Evolutionary conservation across 352 stramenopile species (phyloP), one percentile per base, ranked within the genome.

Genomic region (Globisporangium radiosum): DNA sequence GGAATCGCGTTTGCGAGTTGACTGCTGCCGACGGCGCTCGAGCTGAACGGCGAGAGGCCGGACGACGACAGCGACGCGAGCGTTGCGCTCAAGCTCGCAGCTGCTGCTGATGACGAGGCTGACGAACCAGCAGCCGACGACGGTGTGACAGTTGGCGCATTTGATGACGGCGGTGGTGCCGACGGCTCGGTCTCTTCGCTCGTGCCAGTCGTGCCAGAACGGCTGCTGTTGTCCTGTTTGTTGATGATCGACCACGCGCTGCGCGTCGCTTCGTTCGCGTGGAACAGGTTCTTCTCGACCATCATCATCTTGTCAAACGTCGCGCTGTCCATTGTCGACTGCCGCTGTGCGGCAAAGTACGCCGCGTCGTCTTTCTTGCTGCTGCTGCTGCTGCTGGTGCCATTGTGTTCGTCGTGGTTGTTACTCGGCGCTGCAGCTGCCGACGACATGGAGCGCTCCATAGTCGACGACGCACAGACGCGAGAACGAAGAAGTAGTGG

Each of bases 191-290:
- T 48, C 43, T 15, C 43, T 48, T 48, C 43, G 43, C 14, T 5
- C 13, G 50, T 50, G 39, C 39, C 7, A 8, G 39, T 11, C 25
- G 25, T 33, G 25, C 25, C 25, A 33, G 25, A 33, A 33, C 25
- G 25, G 39, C 39, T 45, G 50, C 57, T 43, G 7, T n/a, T 40
- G 43, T 57, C 57, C 57, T 57, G 57, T 43, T 75, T 74, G 19
- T 78, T 79, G 55, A 94, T 92, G 51, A 94, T 73, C 55, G 87
- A 85, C 82, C 82, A 94, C 17, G 87, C 85, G 59, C 92, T 79
- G 7, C 83, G 73, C 19, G 85, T 94, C 54, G 85, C 85, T 64
- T 92, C 81, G 6, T 81, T 83, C 25, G 85, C 85, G 54, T 94
- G 76, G 52, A 86, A 79, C 14, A 94, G 63, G 62, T 92, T 73